Evolutionary conservation across 768 basidiomycete genomes (phyloP), one percentile per base, ranked within the genome.

Genomic region (Suillus luteus): DNA sequence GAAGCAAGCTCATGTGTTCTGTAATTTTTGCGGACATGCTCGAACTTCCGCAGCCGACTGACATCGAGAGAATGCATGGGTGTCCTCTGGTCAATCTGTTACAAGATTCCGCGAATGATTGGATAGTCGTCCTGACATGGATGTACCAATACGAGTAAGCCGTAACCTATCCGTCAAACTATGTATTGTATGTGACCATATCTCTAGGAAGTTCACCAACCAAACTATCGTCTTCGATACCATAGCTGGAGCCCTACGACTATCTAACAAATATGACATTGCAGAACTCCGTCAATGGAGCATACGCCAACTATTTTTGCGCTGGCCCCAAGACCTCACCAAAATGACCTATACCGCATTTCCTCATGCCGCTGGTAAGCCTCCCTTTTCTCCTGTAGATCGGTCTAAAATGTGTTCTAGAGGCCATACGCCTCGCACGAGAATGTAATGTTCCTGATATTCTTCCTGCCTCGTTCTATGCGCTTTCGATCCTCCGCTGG

Each of bases 381-480:
- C 17, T 12, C 38, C 19, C 24, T 37, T 55, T n/a, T 38, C 27
- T 17, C 12, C 7, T 51, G 44, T 24, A 59, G 24, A 11, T 52
- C 55, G 55, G 14, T 57, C 49, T 14, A 17, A 54, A 51, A 37
- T 55, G 24, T 17, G 17, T n/a, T 55, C 15, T 64, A 76, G 77
- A 78, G 62, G 77, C 75, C 5, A 77, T 79, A 51, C 55, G 61
- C 22, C 76, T 80, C 31, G 75, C 76, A 8, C 71, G 74, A 35
- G 75, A 79, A 61, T 72, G 73, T 55, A 68, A 75, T 46, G 63
- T 79, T 38, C 75, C 74, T 1, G 73, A 77, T 22, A 77, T 79
- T 55, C 72, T 79, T 24, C 78, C 79, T 7, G 72, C 78, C n/a
- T 76, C 76, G 19, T 79, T 80, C 63, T 80, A 79, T 65, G 77